Evolutionary conservation across 345 rosid species (phyloP).

Genomic region (Dipteronia sinensis): DNA sequence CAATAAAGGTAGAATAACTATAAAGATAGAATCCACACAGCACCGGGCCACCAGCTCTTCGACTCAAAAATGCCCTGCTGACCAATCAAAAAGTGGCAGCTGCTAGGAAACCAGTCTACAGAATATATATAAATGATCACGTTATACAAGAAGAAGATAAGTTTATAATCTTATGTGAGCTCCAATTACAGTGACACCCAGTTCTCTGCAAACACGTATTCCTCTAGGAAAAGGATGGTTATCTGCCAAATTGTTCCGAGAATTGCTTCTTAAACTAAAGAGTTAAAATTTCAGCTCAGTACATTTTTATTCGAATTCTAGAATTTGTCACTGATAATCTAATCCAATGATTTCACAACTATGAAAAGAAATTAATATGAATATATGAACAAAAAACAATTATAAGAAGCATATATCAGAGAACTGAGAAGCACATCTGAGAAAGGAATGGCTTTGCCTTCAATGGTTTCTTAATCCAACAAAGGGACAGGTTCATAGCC

Average conservation of each 20-base stretch:
- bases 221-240: not conserved
- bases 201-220: too few relatives aligned
- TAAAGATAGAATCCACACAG: too few relatives aligned
- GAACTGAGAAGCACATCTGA: not conserved
- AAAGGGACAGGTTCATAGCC: not conserved
- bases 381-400: too few relatives aligned
- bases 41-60: fast-evolving
- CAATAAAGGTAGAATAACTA: not conserved
- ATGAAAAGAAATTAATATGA: not conserved
- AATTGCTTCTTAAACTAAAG: too few relatives aligned
- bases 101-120: too few relatives aligned
- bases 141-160: not conserved
- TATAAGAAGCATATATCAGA: not conserved
- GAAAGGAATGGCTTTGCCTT: not conserved
- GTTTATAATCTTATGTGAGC: not conserved
- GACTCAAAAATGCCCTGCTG: too few relatives aligned
- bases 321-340: too few relatives aligned
- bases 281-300: not conserved
- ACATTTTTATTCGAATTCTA: not conserved
- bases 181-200: not conserved
- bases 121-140: not conserved
- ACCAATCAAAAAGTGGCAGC: too few relatives aligned
- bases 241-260: not conserved
- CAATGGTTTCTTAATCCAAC: not conserved
- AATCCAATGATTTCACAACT: not conserved